phyloP scores from a whole-genome alignment of 2,329 filamentous ascomycete genomes.

The Aspergillus tamarii region DNA sequence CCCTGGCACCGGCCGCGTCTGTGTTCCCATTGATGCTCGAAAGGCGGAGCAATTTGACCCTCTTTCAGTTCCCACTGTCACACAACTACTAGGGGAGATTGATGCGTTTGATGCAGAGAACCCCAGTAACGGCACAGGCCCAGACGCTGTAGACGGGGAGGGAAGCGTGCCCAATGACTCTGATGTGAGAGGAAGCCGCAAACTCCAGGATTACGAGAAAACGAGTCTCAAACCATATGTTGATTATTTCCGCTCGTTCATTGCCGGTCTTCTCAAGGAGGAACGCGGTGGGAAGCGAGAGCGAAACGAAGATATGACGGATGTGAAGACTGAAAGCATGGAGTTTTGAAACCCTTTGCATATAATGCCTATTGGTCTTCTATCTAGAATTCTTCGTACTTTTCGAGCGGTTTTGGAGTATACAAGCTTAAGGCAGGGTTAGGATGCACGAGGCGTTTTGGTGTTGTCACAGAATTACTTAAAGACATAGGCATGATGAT shows the following conservation, averaged over 20 bases:
- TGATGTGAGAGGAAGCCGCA: conserved; percentile 43
- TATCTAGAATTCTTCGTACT: background rate
- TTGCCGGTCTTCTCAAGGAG: conserved; percentile 77
- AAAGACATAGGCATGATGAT: background rate
- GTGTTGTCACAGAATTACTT: background rate
- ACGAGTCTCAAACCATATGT: conserved; percentile 92
- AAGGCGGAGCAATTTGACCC: conserved; percentile 84
- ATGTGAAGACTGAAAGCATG: conserved; percentile 57
- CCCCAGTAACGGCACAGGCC: conserved; percentile 35
- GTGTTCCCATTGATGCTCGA: conserved; percentile 85
- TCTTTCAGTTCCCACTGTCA: conserved; percentile 84
- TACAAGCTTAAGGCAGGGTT: background rate
- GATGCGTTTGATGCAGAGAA: conserved; percentile 69
- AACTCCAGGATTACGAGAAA: conserved; percentile 90
- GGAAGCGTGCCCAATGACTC: conserved; percentile 34
- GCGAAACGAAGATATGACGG: conserved; percentile 51
- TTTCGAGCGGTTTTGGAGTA: conserved; percentile 17
- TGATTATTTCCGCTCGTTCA: conserved; percentile 83
- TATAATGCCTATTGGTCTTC: background rate
- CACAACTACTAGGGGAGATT: conserved; percentile 79
- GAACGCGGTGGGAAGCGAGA: conserved; percentile 59
- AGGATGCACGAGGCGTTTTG: conserved; percentile 12
- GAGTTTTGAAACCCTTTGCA: conserved; percentile 59
- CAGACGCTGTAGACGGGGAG: conserved; percentile 47
- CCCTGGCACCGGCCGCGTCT: conserved; percentile 89